A percentile compares a stretch with the other conserved stretches of the same genome.
phyloP scores from a whole-genome alignment of 1,284 basidiomycete genomes.

The Pholiota adiposa region DNA sequence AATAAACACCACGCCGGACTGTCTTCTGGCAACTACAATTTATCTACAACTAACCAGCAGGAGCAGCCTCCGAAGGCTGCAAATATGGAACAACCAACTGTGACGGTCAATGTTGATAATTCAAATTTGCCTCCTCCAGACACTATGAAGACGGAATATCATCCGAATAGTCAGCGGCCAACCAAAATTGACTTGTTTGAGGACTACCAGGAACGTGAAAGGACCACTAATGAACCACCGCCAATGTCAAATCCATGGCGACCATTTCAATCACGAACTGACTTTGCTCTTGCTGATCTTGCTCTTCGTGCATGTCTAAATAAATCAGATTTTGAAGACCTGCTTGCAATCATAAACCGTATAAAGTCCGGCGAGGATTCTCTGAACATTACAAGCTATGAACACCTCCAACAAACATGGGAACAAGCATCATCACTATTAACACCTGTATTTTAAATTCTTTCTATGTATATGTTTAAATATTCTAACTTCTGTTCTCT shows the following conservation, averaged over 20 bases:
- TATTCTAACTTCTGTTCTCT: background rate
- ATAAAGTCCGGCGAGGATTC: background rate
- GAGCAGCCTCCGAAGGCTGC: too few relatives aligned
- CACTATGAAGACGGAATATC: background rate
- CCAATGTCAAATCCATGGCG: background rate
- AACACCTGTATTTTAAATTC: background rate
- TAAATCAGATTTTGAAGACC: background rate
- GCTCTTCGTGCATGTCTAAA: background rate
- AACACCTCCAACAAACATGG: background rate
- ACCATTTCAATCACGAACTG: background rate
- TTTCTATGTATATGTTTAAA: background rate
- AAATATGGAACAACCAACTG: background rate
- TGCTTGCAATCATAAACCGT: background rate
- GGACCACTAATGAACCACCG: background rate
- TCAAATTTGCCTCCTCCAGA: background rate
- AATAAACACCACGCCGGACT: too few relatives aligned
- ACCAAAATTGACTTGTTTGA: background rate
- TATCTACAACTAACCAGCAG: too few relatives aligned
- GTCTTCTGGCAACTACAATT: too few relatives aligned
- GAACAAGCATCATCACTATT: background rate
- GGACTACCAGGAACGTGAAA: background rate
- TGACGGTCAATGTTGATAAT: too few relatives aligned
- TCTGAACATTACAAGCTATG: background rate
- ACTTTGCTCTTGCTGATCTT: constrained; percentile 1
- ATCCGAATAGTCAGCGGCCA: background rate